Conservation (phyloP, 352 stramenopile genomes). For the Globisporangium emineosum region DNA sequence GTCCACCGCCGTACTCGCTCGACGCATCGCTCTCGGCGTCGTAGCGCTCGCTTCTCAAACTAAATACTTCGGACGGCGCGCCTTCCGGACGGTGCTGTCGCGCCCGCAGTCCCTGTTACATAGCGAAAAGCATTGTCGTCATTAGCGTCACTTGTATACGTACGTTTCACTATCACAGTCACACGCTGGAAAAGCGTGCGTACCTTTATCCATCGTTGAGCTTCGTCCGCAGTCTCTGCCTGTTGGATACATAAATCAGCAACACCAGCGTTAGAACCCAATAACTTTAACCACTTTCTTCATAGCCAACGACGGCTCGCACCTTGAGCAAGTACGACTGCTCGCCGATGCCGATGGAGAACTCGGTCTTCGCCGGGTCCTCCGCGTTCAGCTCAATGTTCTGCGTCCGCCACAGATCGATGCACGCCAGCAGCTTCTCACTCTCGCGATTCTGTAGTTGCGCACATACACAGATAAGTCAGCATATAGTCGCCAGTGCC, state of each 20-base stretch:
- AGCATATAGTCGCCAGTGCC: background rate
- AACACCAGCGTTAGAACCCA: background rate
- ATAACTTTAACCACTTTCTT: background rate
- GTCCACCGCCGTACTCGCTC: conserved; percentile 62
- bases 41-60: conserved; percentile 75
- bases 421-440: conserved; percentile 85
- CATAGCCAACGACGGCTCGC: background rate
- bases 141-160: background rate
- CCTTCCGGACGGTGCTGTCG: conserved; percentile 70
- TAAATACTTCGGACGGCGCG: conserved; percentile 78
- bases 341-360: conserved; percentile 83
- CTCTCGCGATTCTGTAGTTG: conserved; percentile 68
- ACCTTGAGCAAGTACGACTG: conserved; percentile 86
- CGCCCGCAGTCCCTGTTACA: conserved; percentile 53
- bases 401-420: conserved; percentile 85
- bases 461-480: background rate
- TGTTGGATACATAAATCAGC: conserved; percentile 5
- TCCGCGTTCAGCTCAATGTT: conserved; percentile 64
- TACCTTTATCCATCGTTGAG: conserved; percentile 53
- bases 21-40: conserved; percentile 83
- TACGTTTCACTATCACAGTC: too few relatives aligned
- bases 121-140: background rate
- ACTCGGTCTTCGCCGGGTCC: conserved; percentile 66
- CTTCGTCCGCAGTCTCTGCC: conserved; percentile 71
- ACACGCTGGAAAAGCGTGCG: conserved; percentile 20